A percentile compares a stretch with the other conserved stretches of the same genome.
Conservation (phyloP, 2,329 filamentous ascomycete species). For the Seiridium cupressi region DNA sequence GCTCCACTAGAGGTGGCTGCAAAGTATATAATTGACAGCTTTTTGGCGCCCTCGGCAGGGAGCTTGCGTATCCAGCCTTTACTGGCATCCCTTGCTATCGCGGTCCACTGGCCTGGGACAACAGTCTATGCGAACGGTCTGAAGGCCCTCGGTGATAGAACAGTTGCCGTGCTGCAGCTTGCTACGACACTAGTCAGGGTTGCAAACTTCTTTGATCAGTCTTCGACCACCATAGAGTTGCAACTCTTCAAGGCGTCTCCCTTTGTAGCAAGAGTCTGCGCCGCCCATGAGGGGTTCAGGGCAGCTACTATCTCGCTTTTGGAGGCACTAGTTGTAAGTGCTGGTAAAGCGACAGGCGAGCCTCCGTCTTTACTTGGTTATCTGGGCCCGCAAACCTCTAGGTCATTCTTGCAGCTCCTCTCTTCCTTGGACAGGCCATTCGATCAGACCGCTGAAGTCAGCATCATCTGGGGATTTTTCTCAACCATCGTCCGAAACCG, state of each 20-base stretch:
- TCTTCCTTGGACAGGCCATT: conserved; percentile 76
- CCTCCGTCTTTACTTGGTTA: conserved; percentile 93
- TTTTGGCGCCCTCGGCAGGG: conserved; percentile 67
- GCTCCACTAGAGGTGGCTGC: conserved; percentile 70
- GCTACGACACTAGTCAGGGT: conserved; percentile 69
- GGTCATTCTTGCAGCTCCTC: conserved; percentile 78
- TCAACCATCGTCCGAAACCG: conserved; percentile 82
- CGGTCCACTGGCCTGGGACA: conserved; percentile 56
- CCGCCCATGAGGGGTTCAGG: conserved; percentile 64
- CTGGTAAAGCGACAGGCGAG: conserved; percentile 65
- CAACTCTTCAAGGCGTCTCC: conserved; percentile 81
- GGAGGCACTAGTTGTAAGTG: conserved; percentile 69
- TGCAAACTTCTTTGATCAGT: conserved; percentile 60
- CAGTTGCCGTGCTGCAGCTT: conserved; percentile 63
- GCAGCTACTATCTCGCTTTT: conserved; percentile 66
- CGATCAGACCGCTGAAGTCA: conserved; percentile 60
- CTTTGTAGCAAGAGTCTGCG: conserved; percentile 74
- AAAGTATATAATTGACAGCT: conserved; percentile 72
- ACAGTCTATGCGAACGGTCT: conserved; percentile 59
- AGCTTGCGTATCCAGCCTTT: conserved; percentile 77
- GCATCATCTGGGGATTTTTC: conserved; percentile 79
- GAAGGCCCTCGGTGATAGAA: conserved; percentile 58
- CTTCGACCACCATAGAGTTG: conserved; percentile 67
- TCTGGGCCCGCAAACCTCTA: conserved; percentile 77
- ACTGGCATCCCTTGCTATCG: conserved; percentile 65